A percentile compares a stretch with the other conserved stretches of the same genome.
Conservation (phyloP, 2,329 filamentous ascomycete genomes). For the Passalora sequoiae region DNA sequence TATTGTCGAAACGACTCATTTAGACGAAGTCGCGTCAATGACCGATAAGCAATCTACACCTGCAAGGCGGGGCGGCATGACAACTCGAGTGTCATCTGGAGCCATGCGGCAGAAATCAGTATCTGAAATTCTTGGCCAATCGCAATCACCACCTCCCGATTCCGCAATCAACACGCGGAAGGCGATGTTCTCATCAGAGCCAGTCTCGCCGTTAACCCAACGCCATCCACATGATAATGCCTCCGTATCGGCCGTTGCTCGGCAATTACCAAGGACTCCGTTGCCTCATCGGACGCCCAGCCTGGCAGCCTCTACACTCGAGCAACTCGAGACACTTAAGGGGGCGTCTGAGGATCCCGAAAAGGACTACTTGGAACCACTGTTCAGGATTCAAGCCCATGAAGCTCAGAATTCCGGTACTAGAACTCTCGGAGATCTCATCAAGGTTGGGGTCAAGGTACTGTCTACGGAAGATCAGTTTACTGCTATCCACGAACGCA, state of each 20-base stretch:
- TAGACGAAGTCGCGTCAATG: slow-evolving; percentile 10
- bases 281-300: slow-evolving; percentile 9
- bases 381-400: slow-evolving; percentile 55
- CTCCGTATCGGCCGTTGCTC: slow-evolving; percentile 1
- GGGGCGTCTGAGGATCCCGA: slow-evolving; percentile 45
- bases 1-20: slow-evolving; percentile 21
- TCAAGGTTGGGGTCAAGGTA: slow-evolving; percentile 82
- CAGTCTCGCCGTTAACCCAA: slow-evolving; percentile 35
- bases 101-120: slow-evolving; percentile 67
- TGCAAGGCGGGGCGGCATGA: slow-evolving; percentile 48
- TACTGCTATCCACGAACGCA: slow-evolving; percentile 75
- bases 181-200: slow-evolving; percentile 19
- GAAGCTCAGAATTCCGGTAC: slow-evolving; percentile 48
- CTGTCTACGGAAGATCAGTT: slow-evolving; percentile 80
- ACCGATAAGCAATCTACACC: slow-evolving; percentile 7
- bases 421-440: slow-evolving; percentile 60
- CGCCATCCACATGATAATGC: slow-evolving; percentile 35
- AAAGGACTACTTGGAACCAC: slow-evolving; percentile 57
- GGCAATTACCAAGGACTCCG: slow-evolving; percentile 5
- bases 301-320: slow-evolving; percentile 15
- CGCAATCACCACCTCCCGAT: slow-evolving; percentile 33
- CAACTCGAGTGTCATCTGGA: slow-evolving; percentile 64
- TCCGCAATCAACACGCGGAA: slow-evolving; percentile 8
- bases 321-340: slow-evolving; percentile 37
- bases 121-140: slow-evolving; percentile 64